Conservation (phyloP, 2,329 filamentous ascomycete species). For the Capronia americana region DNA sequence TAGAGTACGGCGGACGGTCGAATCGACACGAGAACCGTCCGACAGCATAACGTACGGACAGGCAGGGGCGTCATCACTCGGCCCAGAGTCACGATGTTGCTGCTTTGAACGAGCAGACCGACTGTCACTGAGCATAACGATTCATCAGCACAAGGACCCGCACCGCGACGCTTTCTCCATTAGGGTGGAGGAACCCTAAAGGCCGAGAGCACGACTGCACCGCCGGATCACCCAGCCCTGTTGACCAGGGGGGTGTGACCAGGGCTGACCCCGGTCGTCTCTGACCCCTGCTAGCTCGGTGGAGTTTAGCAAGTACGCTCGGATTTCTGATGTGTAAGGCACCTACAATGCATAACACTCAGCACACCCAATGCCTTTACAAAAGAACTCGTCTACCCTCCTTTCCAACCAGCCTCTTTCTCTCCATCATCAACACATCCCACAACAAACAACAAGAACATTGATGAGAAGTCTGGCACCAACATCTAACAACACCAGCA, state of each 20-base stretch:
- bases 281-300: not conserved
- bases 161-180: conserved; percentile 5
- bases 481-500: conserved; percentile 17
- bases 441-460: conserved; percentile 19
- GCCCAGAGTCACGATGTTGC: not conserved
- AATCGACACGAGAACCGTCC: conserved; percentile 1
- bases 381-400: conserved; percentile 35
- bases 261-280: not conserved
- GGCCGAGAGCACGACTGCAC: not conserved
- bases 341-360: conserved; percentile 28
- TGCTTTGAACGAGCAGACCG: conserved; percentile 21
- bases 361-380: conserved; percentile 30
- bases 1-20: not conserved
- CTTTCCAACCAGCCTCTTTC: conserved; percentile 19
- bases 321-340: conserved; percentile 27
- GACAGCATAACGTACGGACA: not conserved
- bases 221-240: not conserved
- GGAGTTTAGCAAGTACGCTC: conserved; percentile 5
- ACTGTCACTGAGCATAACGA: conserved; percentile 9
- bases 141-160: conserved; percentile 9
- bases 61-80: conserved; percentile 1
- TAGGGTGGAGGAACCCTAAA: not conserved
- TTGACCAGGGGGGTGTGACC: not conserved
- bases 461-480: conserved; percentile 17
- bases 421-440: conserved; percentile 24